phyloP scores from a whole-genome alignment of 2,329 filamentous ascomycete genomes.

The Fonsecaea erecta region DNA sequence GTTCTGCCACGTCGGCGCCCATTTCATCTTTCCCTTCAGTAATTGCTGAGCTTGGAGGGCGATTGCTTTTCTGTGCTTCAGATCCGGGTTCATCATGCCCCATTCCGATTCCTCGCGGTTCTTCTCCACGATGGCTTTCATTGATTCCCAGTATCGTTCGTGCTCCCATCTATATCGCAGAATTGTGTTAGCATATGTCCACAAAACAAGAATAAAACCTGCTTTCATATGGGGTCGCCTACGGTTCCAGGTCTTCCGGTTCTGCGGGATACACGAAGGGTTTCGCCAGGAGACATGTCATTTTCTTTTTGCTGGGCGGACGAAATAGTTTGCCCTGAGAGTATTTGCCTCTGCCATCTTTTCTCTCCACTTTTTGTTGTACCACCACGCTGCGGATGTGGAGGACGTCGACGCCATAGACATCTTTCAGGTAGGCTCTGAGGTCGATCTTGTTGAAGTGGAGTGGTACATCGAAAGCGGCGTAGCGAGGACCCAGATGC shows the following conservation, averaged over 20 bases:
- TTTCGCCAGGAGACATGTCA: slow-evolving; percentile 87
- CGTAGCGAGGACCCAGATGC: slow-evolving; percentile 75
- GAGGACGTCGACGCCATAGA: slow-evolving; percentile 75
- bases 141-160: slow-evolving; percentile 60
- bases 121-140: slow-evolving; percentile 53
- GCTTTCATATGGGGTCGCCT: slow-evolving; percentile 41
- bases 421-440: slow-evolving; percentile 89
- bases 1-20: slow-evolving; percentile 59
- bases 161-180: slow-evolving; percentile 62
- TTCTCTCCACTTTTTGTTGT: slow-evolving; percentile 64
- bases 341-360: slow-evolving; percentile 40
- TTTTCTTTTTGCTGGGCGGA: slow-evolving; percentile 78
- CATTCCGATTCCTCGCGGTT: slow-evolving; percentile 45
- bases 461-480: slow-evolving; percentile 87
- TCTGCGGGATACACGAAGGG: slow-evolving; percentile 86
- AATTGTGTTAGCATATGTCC: slow-evolving; percentile 9
- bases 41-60: slow-evolving; percentile 64
- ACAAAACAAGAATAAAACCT: neutral
- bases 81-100: slow-evolving; percentile 47
- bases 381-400: slow-evolving; percentile 80
- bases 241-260: slow-evolving; percentile 66
- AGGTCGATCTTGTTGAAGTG: slow-evolving; percentile 95
- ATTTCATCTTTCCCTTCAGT: slow-evolving; percentile 64
- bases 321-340: slow-evolving; percentile 67
- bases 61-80: slow-evolving; percentile 53